phyloP scores from a whole-genome alignment of 23 red algal genomes.

The Pyropia haitanensis region DNA sequence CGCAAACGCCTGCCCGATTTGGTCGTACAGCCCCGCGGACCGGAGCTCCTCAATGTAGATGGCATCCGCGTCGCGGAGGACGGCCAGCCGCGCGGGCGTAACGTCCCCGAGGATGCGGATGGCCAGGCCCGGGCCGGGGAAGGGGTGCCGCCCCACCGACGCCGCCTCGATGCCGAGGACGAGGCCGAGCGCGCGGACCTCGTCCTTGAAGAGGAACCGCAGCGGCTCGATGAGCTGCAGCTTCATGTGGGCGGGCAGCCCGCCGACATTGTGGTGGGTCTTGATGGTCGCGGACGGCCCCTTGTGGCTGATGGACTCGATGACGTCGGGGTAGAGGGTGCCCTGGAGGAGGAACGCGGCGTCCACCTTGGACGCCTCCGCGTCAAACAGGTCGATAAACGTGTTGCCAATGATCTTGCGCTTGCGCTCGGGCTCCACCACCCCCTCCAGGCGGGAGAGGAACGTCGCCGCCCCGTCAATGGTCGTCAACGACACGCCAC shows the following conservation, averaged over 20 bases:
- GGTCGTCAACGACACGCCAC: constrained; percentile 54
- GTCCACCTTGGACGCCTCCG: constrained; percentile 44
- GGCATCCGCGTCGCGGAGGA: constrained; percentile 74
- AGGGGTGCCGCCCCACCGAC: constrained; percentile 80
- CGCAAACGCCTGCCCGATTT: constrained; percentile 95
- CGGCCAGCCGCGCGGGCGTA: constrained; percentile 37
- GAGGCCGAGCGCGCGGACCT: constrained; percentile 70
- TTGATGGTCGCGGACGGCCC: constrained; percentile 97
- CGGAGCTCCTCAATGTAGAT: constrained; percentile 86
- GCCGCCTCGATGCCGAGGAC: constrained; percentile 75
- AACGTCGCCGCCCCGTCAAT: constrained; percentile 70
- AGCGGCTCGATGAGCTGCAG: constrained; percentile 91
- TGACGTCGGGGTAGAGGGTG: constrained; percentile 97
- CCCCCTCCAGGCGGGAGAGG: constrained; percentile 43
- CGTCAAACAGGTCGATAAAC: constrained; percentile 90
- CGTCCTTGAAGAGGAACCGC: constrained; percentile 94
- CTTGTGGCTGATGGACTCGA: constrained; percentile 83
- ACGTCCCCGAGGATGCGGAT: constrained; percentile 93
- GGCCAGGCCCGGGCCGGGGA: constrained; percentile 94
- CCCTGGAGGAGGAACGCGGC: constrained; percentile 89
- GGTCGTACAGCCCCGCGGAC: constrained; percentile 47
- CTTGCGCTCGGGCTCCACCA: constrained; percentile 88
- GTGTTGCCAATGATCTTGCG: constrained; percentile 90
- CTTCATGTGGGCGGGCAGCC: constrained; percentile 80
- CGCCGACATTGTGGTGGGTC: constrained; percentile 97